Evolutionary conservation across 805 yeast species (phyloP), one percentile per base, ranked within the genome.

Genomic region (Sugiyamaella americana): DNA sequence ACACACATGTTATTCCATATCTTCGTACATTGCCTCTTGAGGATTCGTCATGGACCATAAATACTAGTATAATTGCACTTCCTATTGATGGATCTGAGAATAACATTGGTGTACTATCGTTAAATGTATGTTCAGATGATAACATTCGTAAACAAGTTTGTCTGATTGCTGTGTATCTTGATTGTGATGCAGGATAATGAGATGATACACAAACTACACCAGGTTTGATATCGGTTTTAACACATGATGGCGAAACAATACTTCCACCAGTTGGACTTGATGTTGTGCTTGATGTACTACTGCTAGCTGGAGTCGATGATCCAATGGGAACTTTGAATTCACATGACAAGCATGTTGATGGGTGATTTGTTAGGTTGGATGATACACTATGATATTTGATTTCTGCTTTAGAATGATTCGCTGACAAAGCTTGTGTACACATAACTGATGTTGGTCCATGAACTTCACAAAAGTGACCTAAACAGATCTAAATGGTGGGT

Each of bases 381-480:
- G 32, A 26, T 13, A 26, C 40, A 34, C 19, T 37, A 37, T 35
- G 37, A 11, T 13, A 13, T 11, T 40, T 20, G 37, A 50, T 35
- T 32, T 50, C 55, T n/a, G 46, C 21, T n/a, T 43, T 11, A 13
- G 49, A 49, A 1, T 46, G 36, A n/a, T 39, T 37, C 18, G 48
- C 29, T 13, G 41, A 39, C n/a, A 58, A 44, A 35, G 55, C 47
- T 41, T 60, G 64, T 4, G 63, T 57, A 39, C 64, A 60, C 37
- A 60, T 36, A 10, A 60, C 48, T 23, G 60, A 49, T 0, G 59
- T 56, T 11, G 64, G 64, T 35, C 64, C 64, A 26, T 60, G 64
- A 20, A 54, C 17, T 46, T 60, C 64, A 40, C 64, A 60, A 44
- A 60, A 60, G 41, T 60, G 64, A 24, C 57, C 53, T 29, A 60